A percentile compares a stretch with the other conserved stretches of the same genome.
These are phyloP conservation scores for Xanthoconium purpureum DNA, from an alignment of 768 basidiomycete species.

Conservation along the genomic window DNA sequence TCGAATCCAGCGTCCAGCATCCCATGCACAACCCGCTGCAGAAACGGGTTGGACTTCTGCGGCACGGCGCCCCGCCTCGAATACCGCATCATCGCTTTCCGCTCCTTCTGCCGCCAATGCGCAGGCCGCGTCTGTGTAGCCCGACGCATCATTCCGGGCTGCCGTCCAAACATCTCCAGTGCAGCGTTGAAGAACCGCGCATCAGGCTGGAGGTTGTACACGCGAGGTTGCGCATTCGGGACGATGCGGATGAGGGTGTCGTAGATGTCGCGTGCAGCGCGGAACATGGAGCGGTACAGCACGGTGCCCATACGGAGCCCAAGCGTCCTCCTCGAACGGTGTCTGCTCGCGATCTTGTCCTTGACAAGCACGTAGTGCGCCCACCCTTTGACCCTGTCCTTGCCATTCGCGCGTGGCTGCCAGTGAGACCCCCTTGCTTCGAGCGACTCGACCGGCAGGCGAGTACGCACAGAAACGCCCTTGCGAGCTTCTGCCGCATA, in stretches of 20 bases:
- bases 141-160: conserved; percentile 19
- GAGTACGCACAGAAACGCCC: conserved; percentile 16
- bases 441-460: neutral
- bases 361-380: conserved; percentile 31
- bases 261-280: conserved; percentile 31
- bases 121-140: conserved; percentile 14
- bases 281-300: conserved; percentile 38
- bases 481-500: conserved; percentile 48
- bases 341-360: conserved; percentile 17
- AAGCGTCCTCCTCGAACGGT: conserved; percentile 26
- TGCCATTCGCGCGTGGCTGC: conserved; percentile 14
- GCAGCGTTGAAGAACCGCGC: conserved; percentile 68
- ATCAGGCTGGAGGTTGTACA: conserved; percentile 47
- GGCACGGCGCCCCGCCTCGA: conserved; percentile 26
- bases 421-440: conserved; percentile 12
- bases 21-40: conserved; percentile 37
- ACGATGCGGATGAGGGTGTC: conserved; percentile 20
- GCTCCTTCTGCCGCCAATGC: conserved; percentile 32
- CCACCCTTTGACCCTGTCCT: conserved; percentile 34
- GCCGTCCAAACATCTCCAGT: conserved; percentile 42
- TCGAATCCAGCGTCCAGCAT: conserved; percentile 40
- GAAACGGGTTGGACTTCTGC: conserved; percentile 31
- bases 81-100: conserved; percentile 26
- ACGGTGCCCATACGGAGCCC: conserved; percentile 29
- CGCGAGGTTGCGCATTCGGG: conserved; percentile 24